Evolutionary conservation across 495 filamentous ascomycete species (phyloP), one percentile per base, ranked within the genome.

Genomic region (Melanomma pulvis-pyrius): DNA sequence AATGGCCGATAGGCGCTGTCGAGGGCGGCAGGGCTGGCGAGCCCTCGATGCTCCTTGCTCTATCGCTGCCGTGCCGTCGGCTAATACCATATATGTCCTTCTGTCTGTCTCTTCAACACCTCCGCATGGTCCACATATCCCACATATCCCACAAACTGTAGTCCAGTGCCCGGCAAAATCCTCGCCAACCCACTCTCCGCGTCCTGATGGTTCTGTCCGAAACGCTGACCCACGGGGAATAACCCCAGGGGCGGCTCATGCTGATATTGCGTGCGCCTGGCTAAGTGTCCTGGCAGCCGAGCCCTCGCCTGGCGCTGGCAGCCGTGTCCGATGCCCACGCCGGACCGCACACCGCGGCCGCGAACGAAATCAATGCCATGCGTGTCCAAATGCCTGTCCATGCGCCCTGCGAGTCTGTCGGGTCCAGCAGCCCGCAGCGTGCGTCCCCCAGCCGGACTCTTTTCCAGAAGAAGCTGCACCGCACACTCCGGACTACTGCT

Each of bases 21-120:
- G 32, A 51, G 28, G 25, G 54, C 56, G 57, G 61, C 67, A 69
- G 67, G 67, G 67, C 67, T 69, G 54, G 48, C 19, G 39, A 15
- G 56, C 26, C 36, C 59, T 29, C 46, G 58, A 25, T 59, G 59
- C 51, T n/a, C n/a, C n/a, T n/a, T n/a, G n/a, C n/a, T n/a, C n/a
- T 63, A 68, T 68, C 68, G 58, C 55, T 50, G 53, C 59, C 59
- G 53, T 62, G 62, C 61, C 63, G 63, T 63, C 68, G 68, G 68
- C 68, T 71, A 71, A 71, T 70, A 65, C 26, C 62, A 64, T 36
- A 61, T 61, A 65, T 62, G 36, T 54, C 25, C 39, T 24, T 29
- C 26, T n/a, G n/a, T n/a, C n/a, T n/a, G n/a, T n/a, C n/a, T n/a
- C n/a, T n/a, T n/a, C 34, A 59, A 13, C 11, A 36, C 12, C 34